A percentile compares a stretch with the other conserved stretches of the same genome.
These are phyloP conservation scores for Neurospora sp. DNA, from an alignment of 495 filamentous ascomycete species.

Conservation along the genomic window DNA sequence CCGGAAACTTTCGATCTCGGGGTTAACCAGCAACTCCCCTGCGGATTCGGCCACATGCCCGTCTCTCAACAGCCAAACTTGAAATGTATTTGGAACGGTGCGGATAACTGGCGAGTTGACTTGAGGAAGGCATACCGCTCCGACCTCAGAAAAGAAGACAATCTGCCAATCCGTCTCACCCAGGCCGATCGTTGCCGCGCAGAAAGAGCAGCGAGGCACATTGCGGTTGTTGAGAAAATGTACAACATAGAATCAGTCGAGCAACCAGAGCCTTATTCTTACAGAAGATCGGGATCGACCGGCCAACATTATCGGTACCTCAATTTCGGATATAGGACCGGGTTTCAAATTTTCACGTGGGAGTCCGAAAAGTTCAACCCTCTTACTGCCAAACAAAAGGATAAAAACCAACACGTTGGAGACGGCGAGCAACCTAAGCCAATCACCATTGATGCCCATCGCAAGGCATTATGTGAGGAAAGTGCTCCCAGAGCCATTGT, in stretches of 20 bases:
- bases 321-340: neutral
- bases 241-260: neutral
- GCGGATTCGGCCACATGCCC: neutral
- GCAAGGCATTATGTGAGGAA: neutral
- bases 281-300: neutral
- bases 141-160: neutral
- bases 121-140: neutral
- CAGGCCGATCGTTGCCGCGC: neutral
- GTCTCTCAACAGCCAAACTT: neutral
- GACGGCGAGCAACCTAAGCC: neutral
- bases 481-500: neutral
- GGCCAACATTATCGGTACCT: neutral
- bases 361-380: neutral
- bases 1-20: neutral
- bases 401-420: accelerated
- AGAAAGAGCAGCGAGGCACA: neutral
- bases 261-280: neutral
- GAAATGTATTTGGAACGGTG: neutral
- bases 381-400: neutral
- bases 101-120: neutral
- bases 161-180: neutral
- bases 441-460: neutral
- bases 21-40: neutral
- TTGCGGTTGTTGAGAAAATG: neutral
- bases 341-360: too few species aligned